Base-by-base conservation (phyloP, 768 basidiomycete genomes). In the Hemileccinum rubropunctum region DNA sequence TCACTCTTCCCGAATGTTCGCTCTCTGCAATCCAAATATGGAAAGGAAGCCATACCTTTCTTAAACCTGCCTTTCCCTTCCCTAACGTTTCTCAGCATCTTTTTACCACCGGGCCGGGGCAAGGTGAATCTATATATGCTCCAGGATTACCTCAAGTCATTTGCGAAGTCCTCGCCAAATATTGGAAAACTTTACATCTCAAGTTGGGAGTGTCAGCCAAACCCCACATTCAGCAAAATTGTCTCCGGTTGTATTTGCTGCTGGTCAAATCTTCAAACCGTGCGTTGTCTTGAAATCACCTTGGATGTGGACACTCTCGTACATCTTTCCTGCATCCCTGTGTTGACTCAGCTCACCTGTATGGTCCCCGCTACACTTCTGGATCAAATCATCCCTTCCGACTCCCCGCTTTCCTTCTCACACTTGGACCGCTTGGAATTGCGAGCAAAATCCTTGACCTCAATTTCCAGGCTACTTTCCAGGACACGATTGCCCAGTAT, bases 1-100 rank as follows among this genome's bases (percentile, higher is more conserved):
- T 18, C 36, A 2, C 48, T 56, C 36, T 50, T 56, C 4, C 40
- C 47, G 11, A 50, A 47, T 20, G 35, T 56, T 15, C 44, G 41
- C 2, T 28, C 35, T 13, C 8, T 54, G 21, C 18, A 10, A 21
- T n/a, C 12, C 9, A 9, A 15, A 3, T 26, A 20, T 6, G 10
- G 7, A 23, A 18, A 14, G 6, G 36, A 46, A 7, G 20, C 12
- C 8, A 14, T 30, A 17, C 36, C 35, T 13, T 30, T 46, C 12
- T 17, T 38, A 20, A 7, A 3, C 5, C 36, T 30, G 14, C 17
- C 36, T 18, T 46, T 46, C 14, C 45, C 45, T 3, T 46, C 45
- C 36, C 13, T 46, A 9, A 30, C 28, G 2, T 30, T 12, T 4
- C 28, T 30, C 4, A 30, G 28, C 28, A 30, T 30, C 28, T 4